Evolutionary conservation across 2,329 filamentous ascomycete species (phyloP).

Genomic region (Fusarium sp.): DNA sequence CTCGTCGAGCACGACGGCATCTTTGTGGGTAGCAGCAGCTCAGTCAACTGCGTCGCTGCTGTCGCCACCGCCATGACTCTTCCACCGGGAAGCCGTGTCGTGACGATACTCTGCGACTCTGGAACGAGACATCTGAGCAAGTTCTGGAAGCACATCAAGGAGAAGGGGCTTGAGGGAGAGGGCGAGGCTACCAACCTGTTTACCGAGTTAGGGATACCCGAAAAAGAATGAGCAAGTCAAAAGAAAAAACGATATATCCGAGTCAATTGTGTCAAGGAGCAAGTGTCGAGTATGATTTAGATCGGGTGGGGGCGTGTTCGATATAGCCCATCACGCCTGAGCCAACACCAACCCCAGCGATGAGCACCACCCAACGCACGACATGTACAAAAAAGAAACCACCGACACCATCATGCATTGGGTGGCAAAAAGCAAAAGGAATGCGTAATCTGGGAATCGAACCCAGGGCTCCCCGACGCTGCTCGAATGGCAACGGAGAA

Average conservation of each 20-base stretch:
- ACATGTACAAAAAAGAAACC: background rate
- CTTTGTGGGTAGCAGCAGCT: slow-evolving; percentile 91
- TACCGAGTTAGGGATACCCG: slow-evolving; percentile 56
- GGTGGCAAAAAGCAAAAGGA: slow-evolving; percentile 1
- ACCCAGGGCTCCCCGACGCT: background rate
- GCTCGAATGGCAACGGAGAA: background rate
- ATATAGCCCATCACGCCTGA: background rate
- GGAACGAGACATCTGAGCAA: slow-evolving; percentile 84
- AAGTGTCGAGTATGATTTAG: background rate
- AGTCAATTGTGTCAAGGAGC: background rate
- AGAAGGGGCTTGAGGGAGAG: slow-evolving; percentile 65
- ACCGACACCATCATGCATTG: background rate
- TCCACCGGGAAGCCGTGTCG: slow-evolving; percentile 68
- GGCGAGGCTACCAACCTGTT: slow-evolving; percentile 59
- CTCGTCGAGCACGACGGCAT: slow-evolving; percentile 94
- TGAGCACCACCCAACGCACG: no score
- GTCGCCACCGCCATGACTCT: slow-evolving; percentile 71
- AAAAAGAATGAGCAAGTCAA: slow-evolving; percentile 6
- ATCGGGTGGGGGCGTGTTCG: background rate
- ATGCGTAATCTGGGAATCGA: background rate
- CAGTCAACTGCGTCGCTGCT: slow-evolving; percentile 92
- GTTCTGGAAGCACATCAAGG: slow-evolving; percentile 78
- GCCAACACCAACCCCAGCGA: background rate
- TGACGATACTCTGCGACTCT: slow-evolving; percentile 87
- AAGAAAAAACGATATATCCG: background rate